These are phyloP conservation scores for Sanghuangporus sanghuang DNA, from an alignment of 1,284 basidiomycete species.

Conservation along the genomic window DNA sequence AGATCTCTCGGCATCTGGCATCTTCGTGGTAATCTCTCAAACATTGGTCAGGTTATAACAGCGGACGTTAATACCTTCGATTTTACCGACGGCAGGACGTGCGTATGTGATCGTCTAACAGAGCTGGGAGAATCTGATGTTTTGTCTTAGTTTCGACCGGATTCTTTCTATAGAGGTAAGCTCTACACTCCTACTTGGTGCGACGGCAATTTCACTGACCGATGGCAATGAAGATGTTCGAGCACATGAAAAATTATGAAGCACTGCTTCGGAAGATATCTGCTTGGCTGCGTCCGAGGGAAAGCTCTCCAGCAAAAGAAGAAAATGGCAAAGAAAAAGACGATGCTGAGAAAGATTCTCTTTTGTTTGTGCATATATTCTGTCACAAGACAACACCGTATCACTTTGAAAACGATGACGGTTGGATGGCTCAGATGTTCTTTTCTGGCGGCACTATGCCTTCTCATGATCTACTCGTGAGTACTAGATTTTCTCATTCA, in stretches of 20 bases:
- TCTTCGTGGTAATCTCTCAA: neutral
- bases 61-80: slow-evolving; percentile 68
- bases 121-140: neutral
- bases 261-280: slow-evolving; percentile 61
- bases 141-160: slow-evolving; percentile 55
- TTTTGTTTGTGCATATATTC: slow-evolving; percentile 75
- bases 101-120: slow-evolving; percentile 21
- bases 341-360: slow-evolving; percentile 33
- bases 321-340: slow-evolving; percentile 20
- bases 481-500: slow-evolving; percentile 16
- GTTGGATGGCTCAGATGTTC: slow-evolving; percentile 78
- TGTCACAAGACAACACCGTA: slow-evolving; percentile 67
- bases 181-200: neutral
- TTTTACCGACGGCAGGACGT: slow-evolving; percentile 49
- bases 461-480: slow-evolving; percentile 62
- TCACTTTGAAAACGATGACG: slow-evolving; percentile 69
- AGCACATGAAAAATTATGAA: slow-evolving; percentile 81
- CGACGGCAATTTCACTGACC: too few relatives aligned
- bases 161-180: slow-evolving; percentile 67
- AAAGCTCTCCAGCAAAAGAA: slow-evolving; percentile 20
- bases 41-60: slow-evolving; percentile 49
- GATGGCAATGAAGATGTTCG: slow-evolving; percentile 55
- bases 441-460: slow-evolving; percentile 69
- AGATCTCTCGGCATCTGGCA: neutral
- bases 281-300: slow-evolving; percentile 52